Conservation (phyloP, 2,329 filamentous ascomycete species). For the Ceratocystis lukuohia region DNA sequence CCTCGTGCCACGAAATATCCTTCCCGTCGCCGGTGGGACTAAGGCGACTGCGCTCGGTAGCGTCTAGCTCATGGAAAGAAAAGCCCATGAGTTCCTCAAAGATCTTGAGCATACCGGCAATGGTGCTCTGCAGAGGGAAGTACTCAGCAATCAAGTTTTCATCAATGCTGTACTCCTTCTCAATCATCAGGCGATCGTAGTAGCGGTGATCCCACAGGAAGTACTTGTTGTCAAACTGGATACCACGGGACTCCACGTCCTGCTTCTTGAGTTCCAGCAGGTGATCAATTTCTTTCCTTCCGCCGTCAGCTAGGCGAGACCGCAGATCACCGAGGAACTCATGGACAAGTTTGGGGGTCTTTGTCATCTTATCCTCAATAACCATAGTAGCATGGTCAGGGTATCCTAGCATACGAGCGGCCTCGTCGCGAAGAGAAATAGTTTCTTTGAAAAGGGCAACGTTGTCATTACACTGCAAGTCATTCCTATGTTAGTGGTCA, state of each 20-base stretch:
- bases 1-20: slow-evolving; percentile 69
- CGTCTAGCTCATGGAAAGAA: slow-evolving; percentile 58
- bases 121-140: slow-evolving; percentile 62
- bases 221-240: slow-evolving; percentile 53
- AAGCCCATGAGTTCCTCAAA: slow-evolving; percentile 75
- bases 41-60: slow-evolving; percentile 49
- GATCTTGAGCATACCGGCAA: slow-evolving; percentile 66
- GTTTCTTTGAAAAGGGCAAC: slow-evolving; percentile 61
- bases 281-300: slow-evolving; percentile 54
- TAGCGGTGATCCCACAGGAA: slow-evolving; percentile 74
- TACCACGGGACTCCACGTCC: slow-evolving; percentile 46
- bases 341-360: slow-evolving; percentile 57
- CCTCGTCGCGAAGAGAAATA: slow-evolving; percentile 62
- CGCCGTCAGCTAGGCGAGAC: slow-evolving; percentile 52
- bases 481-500: slow-evolving; percentile 3
- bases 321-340: slow-evolving; percentile 61
- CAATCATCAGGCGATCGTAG: slow-evolving; percentile 68
- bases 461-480: slow-evolving; percentile 49
- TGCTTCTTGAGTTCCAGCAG: slow-evolving; percentile 62
- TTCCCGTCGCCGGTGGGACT: slow-evolving; percentile 54
- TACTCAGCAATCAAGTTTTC: slow-evolving; percentile 72
- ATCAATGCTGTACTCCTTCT: slow-evolving; percentile 67
- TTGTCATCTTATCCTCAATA: slow-evolving; percentile 78
- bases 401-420: slow-evolving; percentile 63
- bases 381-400: slow-evolving; percentile 61